phyloP scores from a whole-genome alignment of 2,329 filamentous ascomycete genomes.

The Waltergamsia citrina region DNA sequence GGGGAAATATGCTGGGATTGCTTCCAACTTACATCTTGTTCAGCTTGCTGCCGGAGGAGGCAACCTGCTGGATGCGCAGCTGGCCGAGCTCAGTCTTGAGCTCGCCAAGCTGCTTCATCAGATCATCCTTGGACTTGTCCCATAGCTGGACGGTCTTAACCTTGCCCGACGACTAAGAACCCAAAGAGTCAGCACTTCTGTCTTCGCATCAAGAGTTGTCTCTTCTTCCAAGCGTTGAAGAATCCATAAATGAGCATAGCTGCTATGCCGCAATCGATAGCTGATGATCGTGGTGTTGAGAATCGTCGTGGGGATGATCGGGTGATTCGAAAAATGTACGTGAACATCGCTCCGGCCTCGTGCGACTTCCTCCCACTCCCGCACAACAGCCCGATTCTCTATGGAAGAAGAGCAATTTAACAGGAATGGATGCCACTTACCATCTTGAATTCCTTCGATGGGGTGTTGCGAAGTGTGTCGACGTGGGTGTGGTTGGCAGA shows the following conservation, averaged over 20 bases:
- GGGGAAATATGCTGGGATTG: too few relatives aligned
- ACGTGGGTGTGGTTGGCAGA: constrained; percentile 15
- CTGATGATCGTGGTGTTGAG: too few relatives aligned
- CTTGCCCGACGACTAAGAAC: constrained; percentile 44
- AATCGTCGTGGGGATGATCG: too few relatives aligned
- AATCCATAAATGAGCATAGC: too few relatives aligned
- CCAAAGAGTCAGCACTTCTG: constrained; percentile 16
- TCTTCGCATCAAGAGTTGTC: too few relatives aligned
- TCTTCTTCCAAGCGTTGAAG: too few relatives aligned
- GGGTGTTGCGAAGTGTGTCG: constrained; percentile 30
- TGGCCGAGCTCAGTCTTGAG: constrained; percentile 94
- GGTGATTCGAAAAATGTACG: too few relatives aligned
- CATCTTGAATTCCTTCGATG: constrained; percentile 34
- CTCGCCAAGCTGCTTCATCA: constrained; percentile 89
- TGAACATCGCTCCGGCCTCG: too few relatives aligned
- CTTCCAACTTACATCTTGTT: constrained; percentile 98
- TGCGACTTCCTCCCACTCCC: neutral
- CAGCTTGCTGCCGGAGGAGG: constrained; percentile 90
- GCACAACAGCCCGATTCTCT: neutral
- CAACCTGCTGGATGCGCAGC: constrained; percentile 97
- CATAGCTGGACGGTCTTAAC: constrained; percentile 96
- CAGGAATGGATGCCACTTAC: constrained; percentile 24
- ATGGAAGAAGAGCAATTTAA: neutral
- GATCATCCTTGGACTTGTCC: constrained; percentile 98
- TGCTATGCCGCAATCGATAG: too few relatives aligned